These are phyloP conservation scores for Rutidosis leptorrhynchoides DNA, from an alignment of 129 eudicot species.

Conservation along the genomic window DNA sequence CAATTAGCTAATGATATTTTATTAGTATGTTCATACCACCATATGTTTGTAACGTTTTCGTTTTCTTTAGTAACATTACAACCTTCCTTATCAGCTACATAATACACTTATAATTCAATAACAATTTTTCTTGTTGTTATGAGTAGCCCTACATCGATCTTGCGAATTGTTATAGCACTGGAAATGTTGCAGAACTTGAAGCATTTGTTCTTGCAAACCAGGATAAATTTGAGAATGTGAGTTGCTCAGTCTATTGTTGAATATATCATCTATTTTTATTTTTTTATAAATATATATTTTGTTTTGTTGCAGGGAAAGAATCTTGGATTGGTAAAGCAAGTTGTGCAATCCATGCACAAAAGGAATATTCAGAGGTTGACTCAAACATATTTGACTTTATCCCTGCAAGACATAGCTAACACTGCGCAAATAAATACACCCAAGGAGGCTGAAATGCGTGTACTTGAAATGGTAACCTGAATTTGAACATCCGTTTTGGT, in stretches of 20 bases:
- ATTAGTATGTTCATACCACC: not conserved
- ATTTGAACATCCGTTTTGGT: constrained; percentile 1
- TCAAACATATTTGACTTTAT: constrained; percentile 87
- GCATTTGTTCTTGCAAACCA: constrained; percentile 52
- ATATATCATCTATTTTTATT: no score
- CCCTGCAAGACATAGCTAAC: constrained; percentile 91
- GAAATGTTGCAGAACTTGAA: constrained; percentile 73
- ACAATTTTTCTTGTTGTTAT: constrained; percentile 17
- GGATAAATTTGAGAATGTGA: constrained; percentile 74
- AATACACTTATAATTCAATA: no score
- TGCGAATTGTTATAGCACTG: constrained; percentile 63
- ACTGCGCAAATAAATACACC: constrained; percentile 71
- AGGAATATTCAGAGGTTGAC: constrained; percentile 93
- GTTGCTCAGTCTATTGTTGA: constrained; percentile 40
- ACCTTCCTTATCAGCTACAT: constrained; percentile 4
- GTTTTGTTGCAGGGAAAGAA: constrained; percentile 88
- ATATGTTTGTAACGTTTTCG: not conserved
- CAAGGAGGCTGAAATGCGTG: constrained; percentile 97
- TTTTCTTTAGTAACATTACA: constrained; percentile 12
- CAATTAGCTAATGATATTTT: not conserved
- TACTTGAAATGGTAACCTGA: constrained; percentile 81
- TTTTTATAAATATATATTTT: no score
- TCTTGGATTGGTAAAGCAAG: constrained; percentile 94
- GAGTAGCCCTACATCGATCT: constrained; percentile 77
- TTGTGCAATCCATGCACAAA: constrained; percentile 79